Evolutionary conservation across 2,329 filamentous ascomycete genomes (phyloP), one percentile per base, ranked within the genome.

Genomic region (Chrysosporium keratinophilum): DNA sequence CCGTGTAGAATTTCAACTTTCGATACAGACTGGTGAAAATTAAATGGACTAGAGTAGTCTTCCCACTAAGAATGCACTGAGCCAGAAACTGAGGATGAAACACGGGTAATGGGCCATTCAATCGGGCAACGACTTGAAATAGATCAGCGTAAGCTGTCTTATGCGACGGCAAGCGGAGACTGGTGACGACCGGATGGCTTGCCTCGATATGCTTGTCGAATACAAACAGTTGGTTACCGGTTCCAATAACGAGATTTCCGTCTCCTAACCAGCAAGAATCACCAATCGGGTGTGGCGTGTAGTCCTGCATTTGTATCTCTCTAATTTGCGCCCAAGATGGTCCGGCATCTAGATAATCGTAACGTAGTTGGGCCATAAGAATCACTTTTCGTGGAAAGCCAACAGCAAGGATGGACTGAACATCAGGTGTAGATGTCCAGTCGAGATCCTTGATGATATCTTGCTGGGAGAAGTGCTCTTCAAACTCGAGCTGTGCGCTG

Each of bases 71-170:
- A 37, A 95, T 88, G 62, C 87, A 91, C 67, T 96, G 87, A 50
- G 87, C 85, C 23, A 97, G 71, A 55, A 95, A 87, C 63, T 95
- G 88, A 0, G 93, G 93, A 63, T 98, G 91, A 62, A 95, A 98
- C 1, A 94, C 78, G 0, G 93, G 88, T 5, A 97, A 73, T 1
- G 90, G 86, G 0, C 88, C 87, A 63, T 96, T 97, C 47, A 97
- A 76, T 57, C 87, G 78, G 60, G 87, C 85, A 10, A 94, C 87
- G 7, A 89, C 79, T 39, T 90, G 82, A 60, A 94, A 95, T 3
- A 95, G 73, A 64, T 93, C 84, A 65, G 81, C 78, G 1, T 74
- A 75, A 3, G 75, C 75, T 10, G 68, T 69, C 68, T 60, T 69
- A 53, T 63, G 68, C 5, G 75, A 70, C 2, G 76, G 72, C 40